These are phyloP conservation scores for Periglandula ipomoeae DNA, from an alignment of 2,329 filamentous ascomycete genomes.

Conservation along the genomic window DNA sequence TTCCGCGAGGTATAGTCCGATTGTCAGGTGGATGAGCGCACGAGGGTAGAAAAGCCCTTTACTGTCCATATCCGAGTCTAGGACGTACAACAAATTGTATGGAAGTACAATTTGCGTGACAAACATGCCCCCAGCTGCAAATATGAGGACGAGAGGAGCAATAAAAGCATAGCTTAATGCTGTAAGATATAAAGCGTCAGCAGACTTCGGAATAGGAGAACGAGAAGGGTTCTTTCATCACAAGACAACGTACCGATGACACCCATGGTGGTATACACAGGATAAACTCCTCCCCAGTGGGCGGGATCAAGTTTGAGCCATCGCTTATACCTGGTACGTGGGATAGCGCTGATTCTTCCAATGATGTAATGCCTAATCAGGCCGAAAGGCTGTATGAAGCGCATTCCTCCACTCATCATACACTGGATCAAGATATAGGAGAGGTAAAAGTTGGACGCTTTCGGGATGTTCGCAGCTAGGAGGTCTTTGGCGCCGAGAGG, in stretches of 20 bases:
- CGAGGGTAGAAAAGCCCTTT: constrained; percentile 81
- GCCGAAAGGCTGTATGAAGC: constrained; percentile 62
- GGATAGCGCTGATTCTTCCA: constrained; percentile 66
- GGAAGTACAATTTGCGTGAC: constrained; percentile 82
- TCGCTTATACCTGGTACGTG: constrained; percentile 68
- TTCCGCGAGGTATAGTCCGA: constrained; percentile 74
- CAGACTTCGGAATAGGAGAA: not conserved
- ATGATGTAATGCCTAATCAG: constrained; percentile 49
- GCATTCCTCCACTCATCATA: constrained; percentile 64
- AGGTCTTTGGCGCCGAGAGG: constrained; percentile 54
- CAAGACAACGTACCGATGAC: constrained; percentile 55
- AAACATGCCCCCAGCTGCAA: constrained; percentile 68
- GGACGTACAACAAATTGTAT: constrained; percentile 86
- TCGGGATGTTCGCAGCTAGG: constrained; percentile 67
- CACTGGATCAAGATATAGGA: constrained; percentile 91
- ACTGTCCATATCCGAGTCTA: constrained; percentile 73
- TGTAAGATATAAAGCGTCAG: constrained; percentile 19
- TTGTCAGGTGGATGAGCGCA: constrained; percentile 78
- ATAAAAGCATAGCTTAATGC: constrained; percentile 82
- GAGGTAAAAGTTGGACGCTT: constrained; percentile 87
- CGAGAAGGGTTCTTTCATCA: not conserved
- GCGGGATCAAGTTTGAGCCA: constrained; percentile 67
- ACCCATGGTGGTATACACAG: constrained; percentile 70
- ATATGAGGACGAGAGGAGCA: constrained; percentile 74
- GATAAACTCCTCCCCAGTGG: constrained; percentile 77